phyloP scores from a whole-genome alignment of 2,329 filamentous ascomycete genomes.

The Fusarium lateritium region DNA sequence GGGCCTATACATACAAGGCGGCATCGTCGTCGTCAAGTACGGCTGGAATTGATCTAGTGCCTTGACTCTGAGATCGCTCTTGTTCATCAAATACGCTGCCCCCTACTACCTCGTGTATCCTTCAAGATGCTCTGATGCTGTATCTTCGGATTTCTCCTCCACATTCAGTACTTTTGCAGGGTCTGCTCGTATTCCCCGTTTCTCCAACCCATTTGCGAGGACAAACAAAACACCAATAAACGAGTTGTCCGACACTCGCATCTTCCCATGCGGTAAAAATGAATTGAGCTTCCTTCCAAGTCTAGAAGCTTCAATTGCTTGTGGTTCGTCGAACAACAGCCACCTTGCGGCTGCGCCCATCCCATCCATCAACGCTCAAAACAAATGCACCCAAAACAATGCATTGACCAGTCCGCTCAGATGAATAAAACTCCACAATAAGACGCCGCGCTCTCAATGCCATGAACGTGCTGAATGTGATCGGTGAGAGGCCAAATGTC shows the following conservation, averaged over 20 bases:
- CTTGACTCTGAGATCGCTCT: not conserved
- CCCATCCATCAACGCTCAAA: slow-evolving; percentile 37
- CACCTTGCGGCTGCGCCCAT: slow-evolving; percentile 9
- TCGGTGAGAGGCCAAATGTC: slow-evolving; percentile 43
- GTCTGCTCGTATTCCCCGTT: not conserved
- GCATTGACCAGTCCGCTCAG: slow-evolving; percentile 39
- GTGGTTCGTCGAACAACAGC: slow-evolving; percentile 12
- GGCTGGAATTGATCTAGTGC: slow-evolving; percentile 1
- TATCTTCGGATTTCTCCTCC: not conserved
- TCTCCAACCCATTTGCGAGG: not conserved
- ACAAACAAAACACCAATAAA: slow-evolving; percentile 9
- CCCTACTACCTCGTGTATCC: slow-evolving; percentile 3
- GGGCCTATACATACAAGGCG: slow-evolving; percentile 5
- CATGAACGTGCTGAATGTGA: slow-evolving; percentile 48
- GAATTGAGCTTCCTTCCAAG: slow-evolving; percentile 9
- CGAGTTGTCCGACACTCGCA: slow-evolving; percentile 1
- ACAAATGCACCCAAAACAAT: slow-evolving; percentile 48
- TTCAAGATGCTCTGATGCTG: slow-evolving; percentile 6
- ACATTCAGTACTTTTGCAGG: slow-evolving; percentile 1
- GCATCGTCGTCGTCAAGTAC: slow-evolving; percentile 1
- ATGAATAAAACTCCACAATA: slow-evolving; percentile 51
- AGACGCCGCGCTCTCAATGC: slow-evolving; percentile 55
- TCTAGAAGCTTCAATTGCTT: slow-evolving; percentile 18
- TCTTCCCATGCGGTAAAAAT: not conserved
- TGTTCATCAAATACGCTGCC: slow-evolving; percentile 1